phyloP scores from a whole-genome alignment of 306 rosid species.

The Oemleria cerasiformis region DNA sequence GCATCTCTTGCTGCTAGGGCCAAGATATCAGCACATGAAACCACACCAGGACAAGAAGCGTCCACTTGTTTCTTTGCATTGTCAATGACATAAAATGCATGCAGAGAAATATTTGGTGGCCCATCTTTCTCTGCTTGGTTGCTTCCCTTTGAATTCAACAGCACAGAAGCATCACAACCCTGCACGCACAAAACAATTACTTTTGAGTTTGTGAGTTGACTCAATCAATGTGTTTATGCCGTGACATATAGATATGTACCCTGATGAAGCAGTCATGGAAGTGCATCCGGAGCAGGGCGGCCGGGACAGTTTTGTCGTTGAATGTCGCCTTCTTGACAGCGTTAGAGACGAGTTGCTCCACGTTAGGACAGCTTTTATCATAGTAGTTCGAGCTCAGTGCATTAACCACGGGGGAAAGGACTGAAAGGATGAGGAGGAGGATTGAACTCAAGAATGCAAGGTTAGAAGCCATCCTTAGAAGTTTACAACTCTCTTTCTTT shows the following conservation, averaged over 20 bases:
- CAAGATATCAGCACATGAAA: slow-evolving; percentile 53
- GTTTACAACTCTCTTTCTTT: slow-evolving; percentile 15
- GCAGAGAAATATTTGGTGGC: slow-evolving; percentile 48
- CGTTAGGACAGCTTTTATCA: slow-evolving; percentile 63
- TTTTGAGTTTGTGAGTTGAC: not conserved
- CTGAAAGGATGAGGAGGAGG: slow-evolving; percentile 44
- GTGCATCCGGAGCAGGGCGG: slow-evolving; percentile 53
- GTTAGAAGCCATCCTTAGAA: slow-evolving; percentile 38
- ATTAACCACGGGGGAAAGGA: slow-evolving; percentile 26
- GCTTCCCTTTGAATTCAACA: slow-evolving; percentile 42
- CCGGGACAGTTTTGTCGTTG: slow-evolving; percentile 49
- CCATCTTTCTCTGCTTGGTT: slow-evolving; percentile 58
- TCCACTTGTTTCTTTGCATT: slow-evolving; percentile 48
- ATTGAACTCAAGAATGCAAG: slow-evolving; percentile 41
- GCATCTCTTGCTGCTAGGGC: slow-evolving; percentile 62
- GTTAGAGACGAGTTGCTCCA: slow-evolving; percentile 39
- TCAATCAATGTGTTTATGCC: not conserved
- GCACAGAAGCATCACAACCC: slow-evolving; percentile 59
- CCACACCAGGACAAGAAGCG: slow-evolving; percentile 51
- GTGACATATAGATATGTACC: slow-evolving; percentile 17
- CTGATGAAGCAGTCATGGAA: slow-evolving; percentile 60
- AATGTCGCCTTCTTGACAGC: slow-evolving; percentile 30
- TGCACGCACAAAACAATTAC: not conserved
- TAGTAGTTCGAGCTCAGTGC: slow-evolving; percentile 73
- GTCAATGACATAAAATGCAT: slow-evolving; percentile 49